phyloP scores from a whole-genome alignment of 2,329 filamentous ascomycete species.

The Ophioceras dolichostomum region DNA sequence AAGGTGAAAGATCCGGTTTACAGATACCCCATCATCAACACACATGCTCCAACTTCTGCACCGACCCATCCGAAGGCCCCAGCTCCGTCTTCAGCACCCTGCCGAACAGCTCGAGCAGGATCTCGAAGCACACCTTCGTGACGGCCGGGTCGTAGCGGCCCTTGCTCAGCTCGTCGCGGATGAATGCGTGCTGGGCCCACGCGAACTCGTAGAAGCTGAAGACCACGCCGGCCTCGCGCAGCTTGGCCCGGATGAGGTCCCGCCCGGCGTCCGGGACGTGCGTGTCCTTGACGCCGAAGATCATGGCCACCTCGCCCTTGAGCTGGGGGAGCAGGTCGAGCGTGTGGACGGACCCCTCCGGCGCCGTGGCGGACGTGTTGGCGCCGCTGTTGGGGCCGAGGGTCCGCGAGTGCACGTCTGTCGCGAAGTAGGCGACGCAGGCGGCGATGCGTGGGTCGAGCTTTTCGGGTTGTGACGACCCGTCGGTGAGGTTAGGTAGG shows the following conservation, averaged over 20 bases:
- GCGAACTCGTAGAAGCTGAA: slow-evolving; percentile 83
- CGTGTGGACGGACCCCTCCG: slow-evolving; percentile 33
- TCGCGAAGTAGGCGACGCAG: slow-evolving; percentile 81
- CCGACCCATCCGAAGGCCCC: slow-evolving; percentile 51
- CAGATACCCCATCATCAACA: too few relatives aligned
- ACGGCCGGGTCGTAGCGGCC: slow-evolving; percentile 87
- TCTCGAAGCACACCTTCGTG: slow-evolving; percentile 80
- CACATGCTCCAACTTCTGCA: slow-evolving; percentile 56
- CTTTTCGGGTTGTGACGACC: too few relatives aligned
- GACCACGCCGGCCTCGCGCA: slow-evolving; percentile 61
- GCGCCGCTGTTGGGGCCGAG: slow-evolving; percentile 48
- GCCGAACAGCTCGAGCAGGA: slow-evolving; percentile 76
- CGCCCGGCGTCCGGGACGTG: slow-evolving; percentile 76
- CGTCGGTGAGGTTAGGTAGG: too few relatives aligned
- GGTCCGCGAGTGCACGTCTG: slow-evolving; percentile 72
- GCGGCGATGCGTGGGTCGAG: slow-evolving; percentile 68
- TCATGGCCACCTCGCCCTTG: slow-evolving; percentile 65
- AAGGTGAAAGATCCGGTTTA: too few relatives aligned
- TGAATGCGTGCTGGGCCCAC: slow-evolving; percentile 94
- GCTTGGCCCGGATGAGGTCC: slow-evolving; percentile 70
- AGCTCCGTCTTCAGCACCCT: slow-evolving; percentile 68
- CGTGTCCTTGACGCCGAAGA: slow-evolving; percentile 84
- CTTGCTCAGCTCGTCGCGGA: slow-evolving; percentile 84
- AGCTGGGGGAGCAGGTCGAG: slow-evolving; percentile 49
- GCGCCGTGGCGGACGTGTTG: slow-evolving; percentile 28